A percentile compares a stretch with the other conserved stretches of the same genome.
phyloP scores from a whole-genome alignment of 2,329 filamentous ascomycete genomes.

The Fusarium anguioides region DNA sequence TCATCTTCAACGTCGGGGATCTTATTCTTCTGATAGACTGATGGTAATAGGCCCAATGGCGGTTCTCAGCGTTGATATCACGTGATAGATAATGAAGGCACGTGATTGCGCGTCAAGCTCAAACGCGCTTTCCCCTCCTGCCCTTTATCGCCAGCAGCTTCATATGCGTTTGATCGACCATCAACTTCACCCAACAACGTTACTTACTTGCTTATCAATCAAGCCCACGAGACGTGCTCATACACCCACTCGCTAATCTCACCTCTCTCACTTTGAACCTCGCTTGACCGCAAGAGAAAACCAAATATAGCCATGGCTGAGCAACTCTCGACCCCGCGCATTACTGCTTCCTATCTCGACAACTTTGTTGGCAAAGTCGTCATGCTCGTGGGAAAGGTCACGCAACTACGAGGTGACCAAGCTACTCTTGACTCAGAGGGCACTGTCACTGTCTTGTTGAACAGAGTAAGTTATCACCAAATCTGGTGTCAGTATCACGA shows the following conservation, averaged over 20 bases:
- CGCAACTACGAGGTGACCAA: constrained; percentile 81
- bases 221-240: not conserved
- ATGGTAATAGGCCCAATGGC: too few relatives aligned
- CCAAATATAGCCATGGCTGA: constrained; percentile 67
- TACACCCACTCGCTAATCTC: rapidly evolving
- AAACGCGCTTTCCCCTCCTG: constrained; percentile 33
- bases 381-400: constrained; percentile 86
- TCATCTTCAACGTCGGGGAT: not conserved
- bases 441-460: constrained; percentile 77
- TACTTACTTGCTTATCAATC: not conserved
- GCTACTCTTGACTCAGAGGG: constrained; percentile 86
- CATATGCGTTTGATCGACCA: not conserved
- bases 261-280: not conserved
- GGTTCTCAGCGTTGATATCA: not conserved
- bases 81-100: not conserved
- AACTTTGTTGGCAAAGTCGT: constrained; percentile 80
- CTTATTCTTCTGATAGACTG: too few relatives aligned
- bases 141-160: constrained; percentile 24
- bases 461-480: constrained; percentile 66
- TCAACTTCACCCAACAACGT: not conserved
- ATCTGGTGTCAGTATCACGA: not conserved
- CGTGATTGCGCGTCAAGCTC: constrained; percentile 37
- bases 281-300: constrained; percentile 4
- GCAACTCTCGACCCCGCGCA: constrained; percentile 78
- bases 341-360: constrained; percentile 83